Evolutionary conservation across 352 stramenopile species (phyloP).

Genomic region (Stephanocyclus meneghinianus): DNA sequence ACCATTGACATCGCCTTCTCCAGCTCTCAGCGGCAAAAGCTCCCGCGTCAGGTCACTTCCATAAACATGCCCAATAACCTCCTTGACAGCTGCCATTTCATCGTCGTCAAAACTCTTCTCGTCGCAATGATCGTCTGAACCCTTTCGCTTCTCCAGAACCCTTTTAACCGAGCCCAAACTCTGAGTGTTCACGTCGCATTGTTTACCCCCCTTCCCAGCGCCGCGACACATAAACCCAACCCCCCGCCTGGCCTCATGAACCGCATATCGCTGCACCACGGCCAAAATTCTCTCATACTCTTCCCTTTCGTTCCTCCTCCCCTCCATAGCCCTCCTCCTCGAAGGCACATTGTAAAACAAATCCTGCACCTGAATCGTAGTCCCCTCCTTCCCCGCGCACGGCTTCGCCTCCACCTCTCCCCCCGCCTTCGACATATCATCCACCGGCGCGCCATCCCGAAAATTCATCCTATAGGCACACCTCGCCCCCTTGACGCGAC

Average conservation of each 20-base stretch:
- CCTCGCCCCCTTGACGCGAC: constrained; percentile 26
- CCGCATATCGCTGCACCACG: constrained; percentile 94
- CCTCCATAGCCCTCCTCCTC: constrained; percentile 89
- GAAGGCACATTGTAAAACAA: constrained; percentile 98
- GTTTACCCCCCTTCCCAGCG: background rate
- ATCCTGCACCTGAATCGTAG: constrained; percentile 88
- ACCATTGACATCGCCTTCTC: constrained; percentile 48
- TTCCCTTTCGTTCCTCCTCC: constrained; percentile 83
- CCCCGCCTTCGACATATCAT: constrained; percentile 41
- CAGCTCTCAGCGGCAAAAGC: constrained; percentile 68
- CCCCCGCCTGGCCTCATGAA: constrained; percentile 88
- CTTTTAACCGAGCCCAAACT: constrained; percentile 59
- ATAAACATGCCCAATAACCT: constrained; percentile 83
- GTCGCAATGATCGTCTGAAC: background rate
- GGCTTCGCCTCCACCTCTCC: constrained; percentile 79
- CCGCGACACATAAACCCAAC: constrained; percentile 96
- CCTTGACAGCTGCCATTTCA: constrained; percentile 56
- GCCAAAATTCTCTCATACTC: constrained; percentile 89
- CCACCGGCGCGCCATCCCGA: constrained; percentile 80
- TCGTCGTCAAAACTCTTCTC: constrained; percentile 15
- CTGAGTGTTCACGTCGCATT: constrained; percentile 71
- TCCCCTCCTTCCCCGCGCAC: constrained; percentile 81
- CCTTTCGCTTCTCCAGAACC: constrained; percentile 39
- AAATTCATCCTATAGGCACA: constrained; percentile 88
- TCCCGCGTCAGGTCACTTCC: constrained; percentile 74